These are phyloP conservation scores for Knufia petricola DNA, from an alignment of 2,329 filamentous ascomycete species.

Conservation along the genomic window DNA sequence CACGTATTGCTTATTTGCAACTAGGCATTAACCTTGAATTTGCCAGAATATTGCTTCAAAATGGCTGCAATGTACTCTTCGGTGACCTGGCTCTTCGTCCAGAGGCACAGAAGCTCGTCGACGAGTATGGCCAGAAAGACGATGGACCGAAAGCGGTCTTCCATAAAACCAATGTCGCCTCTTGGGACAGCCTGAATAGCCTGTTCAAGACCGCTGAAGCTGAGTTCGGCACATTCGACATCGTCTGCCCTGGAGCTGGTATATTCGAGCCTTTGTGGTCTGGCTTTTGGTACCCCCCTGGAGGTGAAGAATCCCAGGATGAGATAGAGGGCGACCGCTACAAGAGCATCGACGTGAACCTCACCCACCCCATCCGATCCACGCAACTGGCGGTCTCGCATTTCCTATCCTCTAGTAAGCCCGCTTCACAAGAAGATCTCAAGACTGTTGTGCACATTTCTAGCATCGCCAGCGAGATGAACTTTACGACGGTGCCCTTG, in stretches of 20 bases:
- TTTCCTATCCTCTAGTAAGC: constrained; percentile 31
- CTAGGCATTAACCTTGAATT: constrained; percentile 40
- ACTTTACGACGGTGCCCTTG: constrained; percentile 33
- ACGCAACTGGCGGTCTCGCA: constrained; percentile 43
- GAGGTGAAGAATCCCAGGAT: constrained; percentile 34
- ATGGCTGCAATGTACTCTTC: constrained; percentile 39
- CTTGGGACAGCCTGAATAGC: constrained; percentile 40
- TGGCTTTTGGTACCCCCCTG: constrained; percentile 43
- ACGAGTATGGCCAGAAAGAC: constrained; percentile 27
- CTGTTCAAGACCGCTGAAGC: constrained; percentile 42
- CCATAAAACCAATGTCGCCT: constrained; percentile 39
- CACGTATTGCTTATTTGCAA: background rate
- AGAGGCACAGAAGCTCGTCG: constrained; percentile 34
- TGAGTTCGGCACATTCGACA: constrained; percentile 39
- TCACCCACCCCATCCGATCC: constrained; percentile 43
- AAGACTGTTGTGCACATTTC: constrained; percentile 42
- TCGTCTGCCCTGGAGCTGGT: constrained; percentile 40
- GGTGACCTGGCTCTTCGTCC: constrained; percentile 37
- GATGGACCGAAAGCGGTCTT: constrained; percentile 32
- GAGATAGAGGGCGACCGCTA: constrained; percentile 33
- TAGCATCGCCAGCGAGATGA: constrained; percentile 37
- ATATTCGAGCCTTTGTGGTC: constrained; percentile 35
- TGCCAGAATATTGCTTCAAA: constrained; percentile 33
- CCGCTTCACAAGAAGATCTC: constrained; percentile 17
- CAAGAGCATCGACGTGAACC: constrained; percentile 40